Base-by-base conservation (phyloP, 2,329 filamentous ascomycete genomes). In the Thelonectria blattea region DNA sequence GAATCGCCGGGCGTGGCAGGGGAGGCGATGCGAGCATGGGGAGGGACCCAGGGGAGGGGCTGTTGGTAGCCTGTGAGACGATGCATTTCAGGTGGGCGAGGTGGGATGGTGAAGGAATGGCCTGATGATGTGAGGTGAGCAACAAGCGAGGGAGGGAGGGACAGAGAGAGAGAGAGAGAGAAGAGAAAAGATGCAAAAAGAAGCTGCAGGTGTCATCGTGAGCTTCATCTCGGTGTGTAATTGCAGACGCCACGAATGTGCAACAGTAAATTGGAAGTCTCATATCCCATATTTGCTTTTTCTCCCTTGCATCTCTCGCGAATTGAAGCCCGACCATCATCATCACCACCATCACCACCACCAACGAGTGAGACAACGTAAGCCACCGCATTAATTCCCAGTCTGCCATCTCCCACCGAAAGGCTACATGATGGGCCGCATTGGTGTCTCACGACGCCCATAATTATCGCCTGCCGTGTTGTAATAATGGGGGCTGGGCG, bases 81-180 rank as follows among this genome's bases (percentile, higher is more conserved):
- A 50, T n/a, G n/a, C n/a, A n/a, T 51, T 37, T 56, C 22, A 39
- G 53, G 37, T 47, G 37, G 41, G 17, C 30, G 27, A 37, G 51
- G 39, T 34, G 32, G 32, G n/a, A n/a, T 14, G 12, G 2, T 20
- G 20, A 17, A 49, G 9, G 47, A 17, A 22, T 56, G 45, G 49
- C n/a, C 53, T 48, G 53, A 56, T 56, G 37, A 41, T 10, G 22
- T 8, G 30, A 27, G 27, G 24, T 9, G 27, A 10, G 5, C 5
- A 30, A 10, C 8, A 30, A 30, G 27, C 27, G 27, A 30, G 27
- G 27, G 27, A 24, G 22, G 3, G 22, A 24, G 22, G 22, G 22
- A 24, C 3, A 24, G 22, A 24, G 39, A 49, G 45, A 15, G 10
- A 15, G 3, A 30, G 18, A 30, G 45, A n/a, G 22, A 30, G 45